A percentile compares a stretch with the other conserved stretches of the same genome.
phyloP scores from a whole-genome alignment of 139 green algal genomes.

The Limnomonas spitsbergensis region DNA sequence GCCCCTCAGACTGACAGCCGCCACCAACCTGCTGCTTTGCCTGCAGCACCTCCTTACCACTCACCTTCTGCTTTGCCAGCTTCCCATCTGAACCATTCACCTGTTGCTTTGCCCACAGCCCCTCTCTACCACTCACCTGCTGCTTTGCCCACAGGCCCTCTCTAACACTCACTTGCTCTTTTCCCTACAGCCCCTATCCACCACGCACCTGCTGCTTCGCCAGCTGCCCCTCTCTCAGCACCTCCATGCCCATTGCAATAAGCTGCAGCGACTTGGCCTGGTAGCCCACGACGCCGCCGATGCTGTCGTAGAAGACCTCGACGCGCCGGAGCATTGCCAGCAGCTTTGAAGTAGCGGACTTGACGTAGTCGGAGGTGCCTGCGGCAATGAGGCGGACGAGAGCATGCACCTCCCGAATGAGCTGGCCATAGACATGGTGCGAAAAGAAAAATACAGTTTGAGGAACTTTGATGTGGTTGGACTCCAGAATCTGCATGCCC shows the following conservation, averaged over 20 bases:
- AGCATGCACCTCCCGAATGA: neutral
- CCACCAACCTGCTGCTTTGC: too few relatives aligned
- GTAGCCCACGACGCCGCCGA: conserved; percentile 93
- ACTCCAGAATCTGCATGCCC: too few relatives aligned
- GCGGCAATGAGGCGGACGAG: neutral
- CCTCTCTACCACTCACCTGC: too few relatives aligned
- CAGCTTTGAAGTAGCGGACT: conserved; percentile 23
- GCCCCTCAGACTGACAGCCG: too few relatives aligned
- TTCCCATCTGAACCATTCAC: too few relatives aligned
- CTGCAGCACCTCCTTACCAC: too few relatives aligned
- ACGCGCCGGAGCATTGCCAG: conserved; percentile 49
- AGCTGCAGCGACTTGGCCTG: conserved; percentile 82
- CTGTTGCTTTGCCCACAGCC: too few relatives aligned
- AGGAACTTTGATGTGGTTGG: too few relatives aligned
- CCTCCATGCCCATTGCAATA: conserved; percentile 45
- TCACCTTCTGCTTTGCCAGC: too few relatives aligned
- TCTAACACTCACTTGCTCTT: too few relatives aligned
- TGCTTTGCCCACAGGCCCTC: too few relatives aligned
- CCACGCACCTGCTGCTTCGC: neutral
- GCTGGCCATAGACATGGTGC: neutral
- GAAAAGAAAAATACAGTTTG: neutral
- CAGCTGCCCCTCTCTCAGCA: conserved; percentile 15
- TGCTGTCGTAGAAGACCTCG: conserved; percentile 88
- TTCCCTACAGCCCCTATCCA: neutral
- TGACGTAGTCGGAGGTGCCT: conserved; percentile 19